A percentile compares a stretch with the other conserved stretches of the same genome.
These are phyloP conservation scores for Inga oerstediana DNA, from an alignment of 306 rosid species.

Conservation along the genomic window DNA sequence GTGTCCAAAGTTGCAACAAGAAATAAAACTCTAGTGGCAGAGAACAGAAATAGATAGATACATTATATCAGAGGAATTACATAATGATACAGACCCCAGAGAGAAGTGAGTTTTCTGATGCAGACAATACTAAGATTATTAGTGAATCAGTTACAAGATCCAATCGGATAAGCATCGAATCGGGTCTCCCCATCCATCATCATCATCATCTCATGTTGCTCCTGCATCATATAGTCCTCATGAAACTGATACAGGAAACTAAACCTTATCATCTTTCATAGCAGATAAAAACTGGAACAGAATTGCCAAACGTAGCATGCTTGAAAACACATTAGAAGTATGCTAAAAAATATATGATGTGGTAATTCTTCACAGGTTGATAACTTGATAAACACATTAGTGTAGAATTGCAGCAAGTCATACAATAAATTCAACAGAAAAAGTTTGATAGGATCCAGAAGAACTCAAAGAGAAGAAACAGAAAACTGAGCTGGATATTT, in stretches of 20 bases:
- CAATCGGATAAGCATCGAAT: conserved; percentile 52
- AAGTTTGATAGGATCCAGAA: background rate
- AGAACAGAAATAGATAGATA: conserved; percentile 16
- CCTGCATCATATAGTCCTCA: too few species aligned
- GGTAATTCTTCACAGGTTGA: too few species aligned
- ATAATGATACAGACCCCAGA: conserved; percentile 35
- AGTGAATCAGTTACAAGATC: conserved; percentile 60
- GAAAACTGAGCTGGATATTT: background rate
- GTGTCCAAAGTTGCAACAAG: conserved; percentile 36
- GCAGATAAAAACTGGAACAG: background rate
- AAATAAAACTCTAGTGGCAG: conserved; percentile 27
- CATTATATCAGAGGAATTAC: conserved; percentile 39
- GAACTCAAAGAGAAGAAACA: conserved; percentile 1
- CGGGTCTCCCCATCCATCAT: conserved; percentile 63
- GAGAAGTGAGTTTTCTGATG: conserved; percentile 25
- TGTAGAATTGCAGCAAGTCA: background rate
- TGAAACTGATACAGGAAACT: too few species aligned
- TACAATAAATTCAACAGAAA: background rate
- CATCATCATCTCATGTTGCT: conserved; percentile 25
- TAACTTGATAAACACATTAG: background rate
- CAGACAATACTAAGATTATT: conserved; percentile 19
- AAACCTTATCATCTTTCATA: too few species aligned
- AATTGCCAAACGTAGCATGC: background rate
- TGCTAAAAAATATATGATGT: background rate
- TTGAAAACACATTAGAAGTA: background rate